A percentile compares a stretch with the other conserved stretches of the same genome.
These are phyloP conservation scores for Colletotrichum sp. DNA, from an alignment of 2,329 filamentous ascomycete genomes.

Conservation along the genomic window DNA sequence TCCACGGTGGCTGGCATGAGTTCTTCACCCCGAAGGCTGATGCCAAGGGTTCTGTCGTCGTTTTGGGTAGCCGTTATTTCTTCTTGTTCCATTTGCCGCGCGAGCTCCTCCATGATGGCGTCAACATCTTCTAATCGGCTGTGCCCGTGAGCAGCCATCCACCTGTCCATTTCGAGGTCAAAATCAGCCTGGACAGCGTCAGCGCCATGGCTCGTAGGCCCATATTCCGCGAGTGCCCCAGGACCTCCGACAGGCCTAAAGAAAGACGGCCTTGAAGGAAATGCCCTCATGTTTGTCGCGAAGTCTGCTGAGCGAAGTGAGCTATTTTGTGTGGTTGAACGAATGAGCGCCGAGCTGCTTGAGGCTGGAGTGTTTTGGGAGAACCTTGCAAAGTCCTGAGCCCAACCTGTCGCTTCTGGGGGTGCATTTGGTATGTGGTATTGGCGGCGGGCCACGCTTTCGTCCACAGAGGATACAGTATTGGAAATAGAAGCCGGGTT, in stretches of 20 bases:
- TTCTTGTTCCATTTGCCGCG: slow-evolving; percentile 39
- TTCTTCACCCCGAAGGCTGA: background rate
- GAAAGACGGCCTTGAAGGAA: background rate
- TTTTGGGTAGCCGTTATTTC: background rate
- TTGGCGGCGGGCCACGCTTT: background rate
- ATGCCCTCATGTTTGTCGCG: background rate
- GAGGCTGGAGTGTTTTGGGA: background rate
- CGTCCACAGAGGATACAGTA: background rate
- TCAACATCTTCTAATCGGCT: slow-evolving; percentile 43
- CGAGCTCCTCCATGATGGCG: slow-evolving; percentile 48
- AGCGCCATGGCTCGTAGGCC: background rate
- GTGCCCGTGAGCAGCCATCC: slow-evolving; percentile 42
- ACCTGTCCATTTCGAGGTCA: slow-evolving; percentile 44
- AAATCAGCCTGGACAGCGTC: slow-evolving; percentile 37
- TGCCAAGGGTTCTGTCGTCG: background rate
- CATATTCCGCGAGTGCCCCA: background rate
- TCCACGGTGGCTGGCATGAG: background rate
- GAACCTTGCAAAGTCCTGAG: slow-evolving; percentile 12
- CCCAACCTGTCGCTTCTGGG: background rate
- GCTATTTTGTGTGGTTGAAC: background rate
- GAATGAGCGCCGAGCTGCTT: background rate
- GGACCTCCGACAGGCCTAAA: background rate
- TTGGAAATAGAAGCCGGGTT: background rate
- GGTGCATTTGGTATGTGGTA: background rate
- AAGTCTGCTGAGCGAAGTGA: background rate